phyloP scores from a whole-genome alignment of 1,139 yeast species.

The Nakaseomyces kungkrabaensis region DNA sequence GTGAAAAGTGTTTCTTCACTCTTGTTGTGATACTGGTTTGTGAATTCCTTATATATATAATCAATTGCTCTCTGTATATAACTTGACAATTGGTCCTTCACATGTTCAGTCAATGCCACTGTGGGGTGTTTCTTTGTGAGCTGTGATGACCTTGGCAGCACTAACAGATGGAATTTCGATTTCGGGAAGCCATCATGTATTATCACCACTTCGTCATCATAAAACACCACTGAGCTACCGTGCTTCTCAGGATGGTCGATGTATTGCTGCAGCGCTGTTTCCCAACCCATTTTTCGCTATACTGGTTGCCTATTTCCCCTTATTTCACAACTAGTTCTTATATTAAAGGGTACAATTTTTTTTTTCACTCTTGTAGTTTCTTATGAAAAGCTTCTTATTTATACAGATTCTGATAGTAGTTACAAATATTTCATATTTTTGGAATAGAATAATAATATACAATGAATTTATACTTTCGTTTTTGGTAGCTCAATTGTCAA shows the following conservation, averaged over 20 bases:
- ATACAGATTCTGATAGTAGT: not conserved
- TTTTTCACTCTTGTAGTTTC: not conserved
- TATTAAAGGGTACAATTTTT: not conserved
- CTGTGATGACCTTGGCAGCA: slow-evolving; percentile 43
- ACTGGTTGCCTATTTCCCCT: not conserved
- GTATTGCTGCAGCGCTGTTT: slow-evolving; percentile 28
- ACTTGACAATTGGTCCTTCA: slow-evolving; percentile 28
- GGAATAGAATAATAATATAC: not conserved
- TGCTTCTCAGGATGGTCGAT: slow-evolving; percentile 31
- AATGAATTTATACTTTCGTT: not conserved
- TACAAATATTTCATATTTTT: not conserved
- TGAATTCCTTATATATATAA: slow-evolving; percentile 34
- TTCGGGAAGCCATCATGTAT: slow-evolving; percentile 59
- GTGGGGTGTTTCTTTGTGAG: slow-evolving; percentile 45
- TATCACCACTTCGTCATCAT: slow-evolving; percentile 46
- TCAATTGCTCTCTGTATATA: slow-evolving; percentile 39
- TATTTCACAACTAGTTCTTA: too few species aligned
- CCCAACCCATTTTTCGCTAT: slow-evolving; percentile 21
- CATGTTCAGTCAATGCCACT: slow-evolving; percentile 36
- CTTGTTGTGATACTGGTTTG: slow-evolving; percentile 9
- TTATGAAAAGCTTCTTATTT: too few species aligned
- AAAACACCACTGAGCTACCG: slow-evolving; percentile 29
- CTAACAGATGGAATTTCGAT: slow-evolving; percentile 47
- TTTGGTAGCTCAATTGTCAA: slow-evolving; percentile 35
- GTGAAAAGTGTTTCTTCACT: slow-evolving; percentile 5